These are phyloP conservation scores for Lachancea mirantina DNA, from an alignment of 805 yeast genomes.

Conservation along the genomic window DNA sequence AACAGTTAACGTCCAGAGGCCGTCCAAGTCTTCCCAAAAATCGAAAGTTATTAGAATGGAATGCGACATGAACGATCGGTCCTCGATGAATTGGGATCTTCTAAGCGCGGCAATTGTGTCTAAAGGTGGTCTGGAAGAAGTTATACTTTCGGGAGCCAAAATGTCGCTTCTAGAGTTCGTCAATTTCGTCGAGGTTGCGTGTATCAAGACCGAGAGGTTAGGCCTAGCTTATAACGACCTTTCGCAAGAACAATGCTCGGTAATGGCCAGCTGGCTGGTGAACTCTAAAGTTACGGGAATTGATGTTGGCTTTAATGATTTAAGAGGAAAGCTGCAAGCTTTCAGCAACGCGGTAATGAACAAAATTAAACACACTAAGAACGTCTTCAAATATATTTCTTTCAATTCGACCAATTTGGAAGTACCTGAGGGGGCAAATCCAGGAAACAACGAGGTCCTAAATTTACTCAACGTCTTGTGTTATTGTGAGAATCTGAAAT, in stretches of 20 bases:
- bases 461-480: conserved; percentile 42
- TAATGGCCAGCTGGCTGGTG: conserved; percentile 54
- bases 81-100: conserved; percentile 77
- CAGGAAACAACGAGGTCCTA: conserved; percentile 27
- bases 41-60: conserved; percentile 33
- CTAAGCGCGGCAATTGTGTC: conserved; percentile 67
- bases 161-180: conserved; percentile 48
- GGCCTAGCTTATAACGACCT: conserved; percentile 79
- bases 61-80: conserved; percentile 37
- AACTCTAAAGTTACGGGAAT: conserved; percentile 50
- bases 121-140: conserved; percentile 73
- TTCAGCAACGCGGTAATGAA: conserved; percentile 23
- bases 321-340: conserved; percentile 32
- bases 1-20: conserved; percentile 33
- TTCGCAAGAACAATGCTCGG: conserved; percentile 46
- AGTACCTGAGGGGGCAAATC: conserved; percentile 38
- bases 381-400: conserved; percentile 44
- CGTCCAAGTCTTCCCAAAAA: conserved; percentile 29
- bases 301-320: conserved; percentile 79
- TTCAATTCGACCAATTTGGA: conserved; percentile 58
- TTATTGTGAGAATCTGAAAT: conserved; percentile 51
- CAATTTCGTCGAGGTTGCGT: conserved; percentile 56
- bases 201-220: conserved; percentile 49
- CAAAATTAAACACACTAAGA: conserved; percentile 20
- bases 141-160: conserved; percentile 76